Evolutionary conservation across 2,329 filamentous ascomycete genomes (phyloP).

Genomic region (Nannizziopsis barbatae): DNA sequence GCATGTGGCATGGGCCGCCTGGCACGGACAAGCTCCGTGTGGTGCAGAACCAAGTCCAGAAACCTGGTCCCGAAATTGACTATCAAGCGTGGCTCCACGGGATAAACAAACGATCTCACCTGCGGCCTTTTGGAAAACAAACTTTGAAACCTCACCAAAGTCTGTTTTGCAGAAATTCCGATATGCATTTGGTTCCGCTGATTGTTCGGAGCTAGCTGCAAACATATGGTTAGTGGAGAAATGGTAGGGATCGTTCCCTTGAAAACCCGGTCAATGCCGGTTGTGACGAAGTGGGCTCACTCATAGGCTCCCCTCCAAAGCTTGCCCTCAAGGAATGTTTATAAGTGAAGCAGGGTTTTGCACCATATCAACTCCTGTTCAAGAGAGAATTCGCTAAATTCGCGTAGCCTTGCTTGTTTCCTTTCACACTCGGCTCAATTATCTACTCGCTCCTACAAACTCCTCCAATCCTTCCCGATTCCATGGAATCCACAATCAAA

Average conservation of each 20-base stretch:
- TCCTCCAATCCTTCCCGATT: background rate
- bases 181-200: background rate
- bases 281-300: constrained; percentile 7
- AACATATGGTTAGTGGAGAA: too few relatives aligned
- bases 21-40: too few relatives aligned
- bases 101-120: background rate
- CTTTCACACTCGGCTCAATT: background rate
- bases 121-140: background rate
- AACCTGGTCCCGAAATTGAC: too few relatives aligned
- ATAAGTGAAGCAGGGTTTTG: too few relatives aligned
- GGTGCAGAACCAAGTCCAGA: too few relatives aligned
- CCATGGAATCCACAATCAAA: constrained; percentile 4
- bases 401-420: background rate
- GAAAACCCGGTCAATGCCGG: background rate
- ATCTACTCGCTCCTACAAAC: background rate
- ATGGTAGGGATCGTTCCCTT: too few relatives aligned
- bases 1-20: too few relatives aligned
- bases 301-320: background rate
- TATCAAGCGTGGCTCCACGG: too few relatives aligned
- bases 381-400: too few relatives aligned
- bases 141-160: background rate
- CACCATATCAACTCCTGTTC: too few relatives aligned
- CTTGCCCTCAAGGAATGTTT: too few relatives aligned
- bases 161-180: background rate
- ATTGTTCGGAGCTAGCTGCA: too few relatives aligned